Evolutionary conservation across 1,284 basidiomycete genomes (phyloP), one percentile per base, ranked within the genome.

Genomic region (Ceratobasidium sp.): DNA sequence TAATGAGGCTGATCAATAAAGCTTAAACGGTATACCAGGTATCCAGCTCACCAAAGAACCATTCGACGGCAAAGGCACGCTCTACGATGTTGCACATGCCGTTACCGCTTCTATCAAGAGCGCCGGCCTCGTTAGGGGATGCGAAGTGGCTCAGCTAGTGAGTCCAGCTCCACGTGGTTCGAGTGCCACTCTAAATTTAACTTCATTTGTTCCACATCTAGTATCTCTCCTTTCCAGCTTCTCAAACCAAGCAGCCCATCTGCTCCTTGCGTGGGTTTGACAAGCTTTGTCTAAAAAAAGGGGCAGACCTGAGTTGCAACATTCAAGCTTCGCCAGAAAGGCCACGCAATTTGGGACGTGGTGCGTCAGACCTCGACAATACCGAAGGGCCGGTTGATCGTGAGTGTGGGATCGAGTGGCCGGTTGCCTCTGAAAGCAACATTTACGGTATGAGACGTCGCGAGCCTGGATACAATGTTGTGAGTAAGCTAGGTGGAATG

Each of bases 201-300:
- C n/a, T n/a, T n/a, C n/a, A n/a, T n/a, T n/a, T n/a, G n/a, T n/a
- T n/a, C n/a, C n/a, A n/a, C n/a, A n/a, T 49, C 7, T 45, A 45
- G 67, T 45, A 47, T 20, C 42, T 58, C 15, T 58, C 42, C 22
- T 45, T 32, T 10, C 56, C 56, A 1, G 31, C 67, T 17, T 56
- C 65, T 20, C 53, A 47, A 15, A 45, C 47, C 42, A 45, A 40
- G 8, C 67, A 56, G 40, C 42, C 53, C 13, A 32, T 55, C 15
- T 43, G 54, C 43, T 50, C 29, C 8, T 54, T 57, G 5, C 67
- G 43, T 27, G 67, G 67, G n/a, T 68, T 57, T 29, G 53, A 68
- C 29, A 68, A 68, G 34, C 53, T 56, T 32, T 56, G 56, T 20
- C 56, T 47, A 15, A 47, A n/a, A 22, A 68, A 55, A 31, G n/a